Percentiles rank a stretch among this genome's conserved stretches.
These are phyloP conservation scores for Lolium rigidum DNA, from an alignment of 176 grass and related monocot genomes.

Conservation along the genomic window DNA sequence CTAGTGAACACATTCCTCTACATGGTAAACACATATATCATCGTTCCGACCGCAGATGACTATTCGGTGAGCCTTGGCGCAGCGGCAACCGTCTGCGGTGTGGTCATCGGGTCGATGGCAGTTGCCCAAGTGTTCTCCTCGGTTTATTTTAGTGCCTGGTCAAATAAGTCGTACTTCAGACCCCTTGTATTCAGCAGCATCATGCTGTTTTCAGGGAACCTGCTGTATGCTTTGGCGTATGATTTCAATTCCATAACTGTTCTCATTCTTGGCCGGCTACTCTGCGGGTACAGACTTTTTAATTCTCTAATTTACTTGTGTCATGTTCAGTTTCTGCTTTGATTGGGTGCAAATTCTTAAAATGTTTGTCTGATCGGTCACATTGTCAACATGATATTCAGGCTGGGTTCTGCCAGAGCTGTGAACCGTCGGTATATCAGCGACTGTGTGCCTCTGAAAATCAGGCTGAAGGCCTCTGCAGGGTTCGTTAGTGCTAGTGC, in stretches of 20 bases:
- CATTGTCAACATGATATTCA: slow-evolving; percentile 44
- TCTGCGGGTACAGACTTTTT: slow-evolving; percentile 73
- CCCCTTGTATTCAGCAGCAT: slow-evolving; percentile 95
- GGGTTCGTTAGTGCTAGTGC: slow-evolving; percentile 95
- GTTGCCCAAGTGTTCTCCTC: slow-evolving; percentile 98
- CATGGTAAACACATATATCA: slow-evolving; percentile 98
- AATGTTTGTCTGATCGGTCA: slow-evolving; percentile 17
- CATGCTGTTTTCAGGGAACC: slow-evolving; percentile 77
- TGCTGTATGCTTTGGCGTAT: slow-evolving; percentile 87
- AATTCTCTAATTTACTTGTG: not conserved
- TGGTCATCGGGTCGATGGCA: slow-evolving; percentile 96
- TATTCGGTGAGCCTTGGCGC: slow-evolving; percentile 95
- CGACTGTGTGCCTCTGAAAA: slow-evolving; percentile 90
- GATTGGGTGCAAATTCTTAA: not conserved
- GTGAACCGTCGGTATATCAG: slow-evolving; percentile 98
- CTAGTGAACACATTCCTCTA: slow-evolving; percentile 85
- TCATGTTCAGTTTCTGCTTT: slow-evolving; percentile 20
- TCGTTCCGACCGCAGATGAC: slow-evolving; percentile 92
- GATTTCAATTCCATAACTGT: slow-evolving; percentile 74
- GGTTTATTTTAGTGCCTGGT: slow-evolving; percentile 98
- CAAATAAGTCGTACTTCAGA: slow-evolving; percentile 88
- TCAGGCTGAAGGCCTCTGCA: slow-evolving; percentile 81
- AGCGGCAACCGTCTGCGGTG: slow-evolving; percentile 91
- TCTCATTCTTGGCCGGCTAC: slow-evolving; percentile 75
- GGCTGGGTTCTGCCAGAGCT: slow-evolving; percentile 88